Evolutionary conservation across 2,329 filamentous ascomycete species (phyloP).

Genomic region (Amylocarpus encephaloides): DNA sequence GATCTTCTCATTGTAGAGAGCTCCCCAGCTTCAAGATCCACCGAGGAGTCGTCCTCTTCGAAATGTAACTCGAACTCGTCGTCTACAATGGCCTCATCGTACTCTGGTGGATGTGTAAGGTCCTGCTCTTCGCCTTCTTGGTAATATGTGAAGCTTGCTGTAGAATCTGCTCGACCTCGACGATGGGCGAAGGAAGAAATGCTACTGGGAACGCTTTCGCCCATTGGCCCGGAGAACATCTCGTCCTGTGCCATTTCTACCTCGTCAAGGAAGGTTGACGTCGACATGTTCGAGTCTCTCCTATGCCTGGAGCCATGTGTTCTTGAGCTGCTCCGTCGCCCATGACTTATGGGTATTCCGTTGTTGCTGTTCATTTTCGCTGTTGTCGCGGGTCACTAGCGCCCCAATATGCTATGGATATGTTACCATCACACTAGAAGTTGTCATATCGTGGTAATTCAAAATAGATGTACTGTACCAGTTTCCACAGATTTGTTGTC

Average conservation of each 20-base stretch:
- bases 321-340: slow-evolving; percentile 30
- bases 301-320: slow-evolving; percentile 43
- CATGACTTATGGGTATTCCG: slow-evolving; percentile 22
- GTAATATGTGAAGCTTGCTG: slow-evolving; percentile 84
- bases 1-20: slow-evolving; percentile 49
- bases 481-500: not conserved
- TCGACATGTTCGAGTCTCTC: slow-evolving; percentile 64
- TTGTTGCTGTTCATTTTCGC: slow-evolving; percentile 24
- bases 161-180: slow-evolving; percentile 73
- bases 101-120: slow-evolving; percentile 34
- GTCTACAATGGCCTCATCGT: slow-evolving; percentile 35
- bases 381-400: slow-evolving; percentile 9
- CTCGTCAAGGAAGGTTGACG: slow-evolving; percentile 78
- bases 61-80: slow-evolving; percentile 34
- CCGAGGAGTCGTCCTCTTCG: slow-evolving; percentile 24
- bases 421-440: not conserved
- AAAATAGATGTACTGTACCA: not conserved
- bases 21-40: slow-evolving; percentile 32
- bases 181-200: slow-evolving; percentile 87
- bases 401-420: slow-evolving; percentile 2
- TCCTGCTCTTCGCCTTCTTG: slow-evolving; percentile 61
- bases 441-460: not conserved
- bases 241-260: slow-evolving; percentile 99
- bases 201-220: slow-evolving; percentile 92
- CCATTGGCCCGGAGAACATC: slow-evolving; percentile 88